Evolutionary conservation across 768 basidiomycete genomes (phyloP), one percentile per base, ranked within the genome.

Genomic region (Mycena maculata): DNA sequence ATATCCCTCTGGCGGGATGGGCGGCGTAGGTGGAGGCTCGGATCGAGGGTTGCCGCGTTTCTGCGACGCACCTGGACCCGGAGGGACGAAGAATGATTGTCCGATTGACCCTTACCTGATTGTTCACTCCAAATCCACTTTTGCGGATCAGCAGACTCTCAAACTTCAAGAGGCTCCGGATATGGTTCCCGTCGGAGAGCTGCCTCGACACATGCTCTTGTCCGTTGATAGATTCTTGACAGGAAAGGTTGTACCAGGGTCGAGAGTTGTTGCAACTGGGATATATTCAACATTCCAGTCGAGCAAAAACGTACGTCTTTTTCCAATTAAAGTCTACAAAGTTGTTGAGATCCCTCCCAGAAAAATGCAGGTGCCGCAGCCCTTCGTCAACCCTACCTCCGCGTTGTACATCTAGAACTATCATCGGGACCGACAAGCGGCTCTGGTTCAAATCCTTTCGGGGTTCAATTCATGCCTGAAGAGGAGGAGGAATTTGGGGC

Each of bases 121-220:
- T 75, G 84, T 98, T 18, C 98, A 99, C 78, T 92, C 95, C 39
- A 94, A 95, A 79, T 99, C 95, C 33, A 85, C 88, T 8, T 99
- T 99, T 75, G 92, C 96, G 10, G 98, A 99, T 76, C 96, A 98
- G 72, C 98, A 99, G 79, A 93, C 89, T 13, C 85, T 99, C 72
- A 99, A 99, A 77, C 87, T 99, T 15, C 98, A 99, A 79, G 98
- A 99, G 79, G 96, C 97, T 20, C 98, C 98, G 0, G 98, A 99
- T 77, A 98, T 98, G 95, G 98, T 99, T 1, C 98, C 98, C 0
- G 96, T 99, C 27, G 98, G 98, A 85, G 98, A 99, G 76, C 83
- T 99, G 44, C 98, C 98, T 11, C 82, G 96, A 53, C 98, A 99
- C 76, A 95, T 99, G 86, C 85, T 97, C 55, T 83, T 99, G 27